These are phyloP conservation scores for Nasturtium officinale DNA, from an alignment of 345 rosid species.

Conservation along the genomic window DNA sequence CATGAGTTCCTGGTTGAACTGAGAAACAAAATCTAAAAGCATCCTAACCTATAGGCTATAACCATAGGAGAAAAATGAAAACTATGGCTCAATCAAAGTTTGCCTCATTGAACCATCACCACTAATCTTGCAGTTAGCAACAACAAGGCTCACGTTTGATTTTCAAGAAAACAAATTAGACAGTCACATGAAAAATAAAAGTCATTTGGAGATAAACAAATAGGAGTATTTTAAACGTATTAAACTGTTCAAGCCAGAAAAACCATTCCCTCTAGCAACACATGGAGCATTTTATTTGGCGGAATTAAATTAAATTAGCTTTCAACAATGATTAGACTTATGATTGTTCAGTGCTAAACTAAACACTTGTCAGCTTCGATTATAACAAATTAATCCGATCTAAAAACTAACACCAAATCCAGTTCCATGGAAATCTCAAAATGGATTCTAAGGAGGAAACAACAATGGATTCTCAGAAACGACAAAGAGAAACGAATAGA, in stretches of 20 bases:
- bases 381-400: slow-evolving; percentile 3
- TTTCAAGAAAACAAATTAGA: not conserved
- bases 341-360: not conserved
- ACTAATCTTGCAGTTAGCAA: not conserved
- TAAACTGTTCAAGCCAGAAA: not conserved
- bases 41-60: not conserved
- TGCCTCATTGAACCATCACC: not conserved
- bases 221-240: not conserved
- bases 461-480: slow-evolving; percentile 2
- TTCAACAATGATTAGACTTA: slow-evolving; percentile 16
- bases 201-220: too few species aligned
- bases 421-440: slow-evolving; percentile 22
- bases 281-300: not conserved
- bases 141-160: not conserved
- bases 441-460: slow-evolving; percentile 1
- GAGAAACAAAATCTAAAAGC: not conserved
- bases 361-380: not conserved
- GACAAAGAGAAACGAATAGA: not conserved
- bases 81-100: not conserved
- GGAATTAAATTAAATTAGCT: not conserved
- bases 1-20: not conserved
- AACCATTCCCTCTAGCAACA: not conserved
- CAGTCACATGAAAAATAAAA: not conserved
- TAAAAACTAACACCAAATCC: not conserved
- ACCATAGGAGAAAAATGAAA: not conserved